These are phyloP conservation scores for Senna tora DNA, from an alignment of 306 rosid genomes.

Conservation along the genomic window DNA sequence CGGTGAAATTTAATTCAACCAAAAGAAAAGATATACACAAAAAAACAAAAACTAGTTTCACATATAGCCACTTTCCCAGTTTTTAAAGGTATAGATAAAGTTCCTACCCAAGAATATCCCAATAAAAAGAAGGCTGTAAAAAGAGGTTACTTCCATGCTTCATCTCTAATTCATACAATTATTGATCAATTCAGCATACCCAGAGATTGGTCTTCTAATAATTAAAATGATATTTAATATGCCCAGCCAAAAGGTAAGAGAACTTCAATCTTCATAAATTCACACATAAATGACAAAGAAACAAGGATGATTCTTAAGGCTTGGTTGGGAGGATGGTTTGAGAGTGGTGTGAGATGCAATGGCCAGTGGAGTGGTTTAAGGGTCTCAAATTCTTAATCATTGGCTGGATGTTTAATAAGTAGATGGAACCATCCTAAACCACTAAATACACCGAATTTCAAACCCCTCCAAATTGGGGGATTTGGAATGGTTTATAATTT, in stretches of 20 bases:
- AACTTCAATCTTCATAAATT: conserved; percentile 13
- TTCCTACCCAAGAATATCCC: neutral
- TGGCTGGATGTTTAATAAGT: no score
- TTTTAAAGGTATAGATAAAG: neutral
- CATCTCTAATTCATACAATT: conserved; percentile 22
- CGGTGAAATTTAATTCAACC: neutral
- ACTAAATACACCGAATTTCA: no score
- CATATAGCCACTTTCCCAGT: neutral
- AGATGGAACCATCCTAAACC: no score
- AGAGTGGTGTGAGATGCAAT: no score
- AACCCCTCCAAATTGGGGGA: no score
- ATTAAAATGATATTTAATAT: conserved; percentile 11
- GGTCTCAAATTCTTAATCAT: no score
- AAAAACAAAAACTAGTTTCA: conserved; percentile 8
- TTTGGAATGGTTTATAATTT: no score
- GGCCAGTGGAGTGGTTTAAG: no score
- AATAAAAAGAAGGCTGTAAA: neutral
- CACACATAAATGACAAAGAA: conserved; percentile 19
- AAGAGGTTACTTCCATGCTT: conserved; percentile 17
- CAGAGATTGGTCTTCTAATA: conserved; percentile 3
- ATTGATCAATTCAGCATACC: conserved; percentile 18
- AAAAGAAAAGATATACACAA: neutral
- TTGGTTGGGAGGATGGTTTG: no score
- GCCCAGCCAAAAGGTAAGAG: conserved; percentile 1
- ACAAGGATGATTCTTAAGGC: no score